Percentiles rank a stretch among this genome's conserved stretches.
phyloP scores from a whole-genome alignment of 2,329 filamentous ascomycete genomes.

The Neofusicoccum sp. region DNA sequence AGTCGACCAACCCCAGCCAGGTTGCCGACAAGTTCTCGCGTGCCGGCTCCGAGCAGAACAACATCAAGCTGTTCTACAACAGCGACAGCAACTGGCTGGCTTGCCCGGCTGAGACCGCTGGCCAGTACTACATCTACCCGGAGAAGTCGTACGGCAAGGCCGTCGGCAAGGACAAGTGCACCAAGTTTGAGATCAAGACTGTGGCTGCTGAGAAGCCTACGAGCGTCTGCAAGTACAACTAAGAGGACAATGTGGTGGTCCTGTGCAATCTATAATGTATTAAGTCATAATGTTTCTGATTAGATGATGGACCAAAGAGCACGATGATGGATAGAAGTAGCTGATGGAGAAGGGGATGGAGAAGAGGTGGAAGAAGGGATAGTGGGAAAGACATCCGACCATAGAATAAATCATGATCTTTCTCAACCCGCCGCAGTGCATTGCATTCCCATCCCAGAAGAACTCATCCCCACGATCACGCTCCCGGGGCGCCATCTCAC shows the following conservation, averaged over 20 bases:
- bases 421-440: too few relatives aligned
- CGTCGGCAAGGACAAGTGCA: constrained; percentile 4
- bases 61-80: neutral
- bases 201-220: neutral
- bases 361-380: too few relatives aligned
- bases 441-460: too few relatives aligned
- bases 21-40: neutral
- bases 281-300: too few relatives aligned
- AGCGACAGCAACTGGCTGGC: neutral
- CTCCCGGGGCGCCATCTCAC: too few relatives aligned
- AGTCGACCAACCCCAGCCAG: neutral
- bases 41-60: neutral
- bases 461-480: too few relatives aligned
- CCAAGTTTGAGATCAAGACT: neutral
- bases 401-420: too few relatives aligned
- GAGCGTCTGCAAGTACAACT: constrained; percentile 1
- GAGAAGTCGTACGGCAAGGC: neutral
- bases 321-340: too few relatives aligned
- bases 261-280: too few relatives aligned
- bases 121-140: neutral
- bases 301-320: too few relatives aligned
- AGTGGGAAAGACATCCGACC: too few relatives aligned
- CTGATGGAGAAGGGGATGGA: too few relatives aligned
- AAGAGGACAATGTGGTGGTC: neutral
- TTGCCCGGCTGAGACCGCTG: neutral